A percentile compares a stretch with the other conserved stretches of the same genome.
Conservation (phyloP, 1,284 basidiomycete genomes). For the Laetiporus sulphureus region DNA sequence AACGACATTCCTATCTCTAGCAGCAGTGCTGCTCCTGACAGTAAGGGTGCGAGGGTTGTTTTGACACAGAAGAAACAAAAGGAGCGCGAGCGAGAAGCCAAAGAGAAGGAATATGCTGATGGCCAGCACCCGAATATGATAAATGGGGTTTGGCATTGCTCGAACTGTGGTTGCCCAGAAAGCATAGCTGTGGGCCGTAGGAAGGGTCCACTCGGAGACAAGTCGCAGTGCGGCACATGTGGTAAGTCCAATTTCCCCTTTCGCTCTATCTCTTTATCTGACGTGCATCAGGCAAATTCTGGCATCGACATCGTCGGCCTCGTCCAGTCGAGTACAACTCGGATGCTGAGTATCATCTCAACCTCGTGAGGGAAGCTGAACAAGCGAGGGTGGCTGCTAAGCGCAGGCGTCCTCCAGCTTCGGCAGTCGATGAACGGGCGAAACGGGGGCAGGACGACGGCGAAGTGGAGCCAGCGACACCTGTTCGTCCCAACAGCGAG, state of each 20-base stretch:
- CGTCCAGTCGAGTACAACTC: slow-evolving; percentile 73
- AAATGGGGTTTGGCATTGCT: slow-evolving; percentile 87
- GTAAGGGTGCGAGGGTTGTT: slow-evolving; percentile 37
- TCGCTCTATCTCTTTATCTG: slow-evolving; percentile 5
- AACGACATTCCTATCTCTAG: slow-evolving; percentile 43
- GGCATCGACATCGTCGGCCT: slow-evolving; percentile 77
- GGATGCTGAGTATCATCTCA: slow-evolving; percentile 62
- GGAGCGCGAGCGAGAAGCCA: slow-evolving; percentile 72
- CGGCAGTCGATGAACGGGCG: slow-evolving; percentile 24
- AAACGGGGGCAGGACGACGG: slow-evolving; percentile 42
- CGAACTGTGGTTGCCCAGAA: slow-evolving; percentile 87
- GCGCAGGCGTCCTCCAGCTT: slow-evolving; percentile 37
- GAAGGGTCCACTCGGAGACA: slow-evolving; percentile 87
- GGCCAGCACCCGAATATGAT: slow-evolving; percentile 78
- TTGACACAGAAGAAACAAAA: slow-evolving; percentile 56
- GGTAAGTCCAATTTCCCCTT: slow-evolving; percentile 46
- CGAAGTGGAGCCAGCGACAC: slow-evolving; percentile 51
- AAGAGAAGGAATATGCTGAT: slow-evolving; percentile 74
- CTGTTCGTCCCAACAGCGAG: slow-evolving; percentile 38
- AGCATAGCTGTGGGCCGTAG: slow-evolving; percentile 75
- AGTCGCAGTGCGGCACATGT: slow-evolving; percentile 87
- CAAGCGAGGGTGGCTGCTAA: slow-evolving; percentile 39
- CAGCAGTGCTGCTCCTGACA: slow-evolving; percentile 33
- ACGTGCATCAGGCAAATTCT: slow-evolving; percentile 63
- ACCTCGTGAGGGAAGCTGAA: slow-evolving; percentile 50